Evolutionary conservation across 2,329 filamentous ascomycete genomes (phyloP).

Genomic region (Incumbomyces lentus): DNA sequence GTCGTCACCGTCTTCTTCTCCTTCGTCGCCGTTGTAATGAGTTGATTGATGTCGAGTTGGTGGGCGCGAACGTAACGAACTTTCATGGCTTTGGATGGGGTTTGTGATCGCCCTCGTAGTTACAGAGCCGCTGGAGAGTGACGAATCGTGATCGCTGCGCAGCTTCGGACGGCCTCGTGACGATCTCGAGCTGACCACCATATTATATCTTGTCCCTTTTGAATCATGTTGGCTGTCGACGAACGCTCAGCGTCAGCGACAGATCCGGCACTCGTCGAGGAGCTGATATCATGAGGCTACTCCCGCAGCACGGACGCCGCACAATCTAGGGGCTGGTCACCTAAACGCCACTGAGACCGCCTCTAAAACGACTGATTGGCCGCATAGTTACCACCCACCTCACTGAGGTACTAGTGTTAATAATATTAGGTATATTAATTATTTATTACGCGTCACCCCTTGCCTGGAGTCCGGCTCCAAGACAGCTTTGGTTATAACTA

Average conservation of each 20-base stretch:
- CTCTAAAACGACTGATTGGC: no score
- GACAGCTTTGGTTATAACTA: no score
- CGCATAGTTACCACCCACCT: no score
- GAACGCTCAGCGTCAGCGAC: neutral
- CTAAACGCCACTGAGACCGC: neutral
- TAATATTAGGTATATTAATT: no score
- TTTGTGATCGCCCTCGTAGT: conserved; percentile 12
- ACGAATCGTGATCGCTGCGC: conserved; percentile 13
- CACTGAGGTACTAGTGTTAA: no score
- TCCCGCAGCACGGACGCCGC: neutral
- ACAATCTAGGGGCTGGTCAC: neutral
- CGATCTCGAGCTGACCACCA: conserved; percentile 24
- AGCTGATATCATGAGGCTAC: conserved; percentile 2
- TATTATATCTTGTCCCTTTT: conserved; percentile 17
- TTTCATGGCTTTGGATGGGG: no score
- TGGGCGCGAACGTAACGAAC: conserved; percentile 9
- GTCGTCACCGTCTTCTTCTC: no score
- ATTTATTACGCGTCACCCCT: no score
- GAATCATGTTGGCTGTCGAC: conserved; percentile 17
- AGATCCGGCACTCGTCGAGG: neutral
- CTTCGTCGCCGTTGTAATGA: no score
- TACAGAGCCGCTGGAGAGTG: conserved; percentile 16
- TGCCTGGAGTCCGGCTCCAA: no score
- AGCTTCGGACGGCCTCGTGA: conserved; percentile 22
- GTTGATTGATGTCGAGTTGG: neutral